Conservation (phyloP, 441 rosid genomes). For the Populus tomentosa region DNA sequence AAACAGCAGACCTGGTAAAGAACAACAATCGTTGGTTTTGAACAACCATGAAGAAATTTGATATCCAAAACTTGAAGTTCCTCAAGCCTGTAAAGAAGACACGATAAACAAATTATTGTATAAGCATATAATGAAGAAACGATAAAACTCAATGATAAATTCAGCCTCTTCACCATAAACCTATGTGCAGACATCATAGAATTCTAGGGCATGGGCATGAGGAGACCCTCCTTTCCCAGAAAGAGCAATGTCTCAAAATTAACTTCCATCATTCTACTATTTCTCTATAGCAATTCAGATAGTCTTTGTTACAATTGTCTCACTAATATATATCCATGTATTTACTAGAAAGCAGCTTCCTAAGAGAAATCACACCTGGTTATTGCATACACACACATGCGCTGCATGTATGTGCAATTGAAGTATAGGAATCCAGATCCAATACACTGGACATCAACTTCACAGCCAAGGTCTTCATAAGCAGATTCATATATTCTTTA, state of each 20-base stretch:
- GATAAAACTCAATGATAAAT: background rate
- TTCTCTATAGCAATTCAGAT: background rate
- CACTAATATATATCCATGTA: too few species aligned
- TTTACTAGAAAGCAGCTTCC: too few species aligned
- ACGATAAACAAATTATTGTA: conserved; percentile 4
- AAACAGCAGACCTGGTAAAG: conserved; percentile 67
- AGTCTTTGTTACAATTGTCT: background rate
- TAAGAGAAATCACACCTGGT: too few species aligned
- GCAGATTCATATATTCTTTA: background rate
- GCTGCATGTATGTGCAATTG: background rate
- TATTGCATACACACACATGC: too few species aligned
- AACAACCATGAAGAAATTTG: conserved; percentile 87
- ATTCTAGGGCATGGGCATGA: background rate
- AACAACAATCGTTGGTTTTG: conserved; percentile 89
- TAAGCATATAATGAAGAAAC: background rate
- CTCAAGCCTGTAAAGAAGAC: conserved; percentile 68
- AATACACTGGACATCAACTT: background rate
- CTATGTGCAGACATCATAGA: background rate
- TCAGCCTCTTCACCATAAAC: background rate
- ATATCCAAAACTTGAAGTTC: conserved; percentile 96
- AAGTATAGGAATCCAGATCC: background rate
- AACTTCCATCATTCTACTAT: background rate
- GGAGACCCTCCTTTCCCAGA: background rate
- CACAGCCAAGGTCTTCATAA: background rate
- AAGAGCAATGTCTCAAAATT: background rate